Evolutionary conservation across 768 basidiomycete species (phyloP), one percentile per base, ranked within the genome.

Genomic region (Tulasnella sp.): DNA sequence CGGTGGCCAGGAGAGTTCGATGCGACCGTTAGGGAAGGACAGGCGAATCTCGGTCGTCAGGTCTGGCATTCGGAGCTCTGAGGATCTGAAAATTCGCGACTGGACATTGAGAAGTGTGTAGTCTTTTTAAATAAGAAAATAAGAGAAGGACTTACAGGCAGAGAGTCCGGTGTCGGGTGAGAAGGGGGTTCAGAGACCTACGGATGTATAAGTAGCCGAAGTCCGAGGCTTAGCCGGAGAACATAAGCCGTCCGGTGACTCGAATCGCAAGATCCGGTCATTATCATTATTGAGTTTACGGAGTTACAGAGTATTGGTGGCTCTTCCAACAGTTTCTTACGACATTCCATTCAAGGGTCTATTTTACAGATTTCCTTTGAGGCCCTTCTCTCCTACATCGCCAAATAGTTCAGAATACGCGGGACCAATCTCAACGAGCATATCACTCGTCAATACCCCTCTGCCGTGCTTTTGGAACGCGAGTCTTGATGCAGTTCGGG

Each of bases 381-480:
- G 74, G 17, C 74, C 73, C 34, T 73, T 74, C 62, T 73, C 73
- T 22, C 73, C 73, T 17, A 36, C 62, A 17, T 83, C 83, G 6
- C 86, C 88, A 80, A 95, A 95, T 2, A 88, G 80, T 75, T 92
- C 87, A 69, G 82, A 80, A 78, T 95, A 96, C 0, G 93, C 86
- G 42, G 81, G 83, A 0, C 90, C 89, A 35, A 86, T 82, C 42
- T 83, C 79, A 19, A 79, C 79, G 26, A 85, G 75, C 79, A 95
- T 87, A 76, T 94, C 93, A 76, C 90, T 83, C 3, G 93, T 95
- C 40, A 95, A 86, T 74, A 96, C 86, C 71, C 88, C 88, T 75
- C 97, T 83, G 1, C 93, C 92, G 75, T 90, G 84, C 77, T 88
- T 86, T 44, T 81, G 79, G 77, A 92, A 99, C 2, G 93, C 93